Evolutionary conservation across 2,329 filamentous ascomycete species (phyloP), one percentile per base, ranked within the genome.

Genomic region (Trichophyton schoenleinii): DNA sequence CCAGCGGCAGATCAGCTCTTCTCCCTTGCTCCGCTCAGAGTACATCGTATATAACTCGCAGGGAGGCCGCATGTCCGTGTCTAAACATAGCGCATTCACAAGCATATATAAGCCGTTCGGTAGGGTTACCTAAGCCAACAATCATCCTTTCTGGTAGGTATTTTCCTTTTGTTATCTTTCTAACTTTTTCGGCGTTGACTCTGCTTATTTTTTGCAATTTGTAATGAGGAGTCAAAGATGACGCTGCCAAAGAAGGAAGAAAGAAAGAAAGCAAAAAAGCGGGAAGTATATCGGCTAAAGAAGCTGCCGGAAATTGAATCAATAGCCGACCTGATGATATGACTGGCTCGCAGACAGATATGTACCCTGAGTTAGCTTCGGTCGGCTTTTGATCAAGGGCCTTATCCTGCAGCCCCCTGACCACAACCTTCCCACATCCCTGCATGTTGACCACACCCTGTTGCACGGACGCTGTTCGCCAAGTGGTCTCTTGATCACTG

Each of bases 371-470:
- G 2, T 25, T 44, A 58, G 55, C 22, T 58, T 58, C 20, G 7
- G 55, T 38, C 55, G 55, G 55, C 55, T 44, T 42, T 58, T 58
- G 55, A 58, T 42, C 4, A 58, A n/a, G 55, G 34, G 9, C 55
- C 36, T 28, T 42, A 28, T 58, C 41, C 34, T 58, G 55, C 55
- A 58, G 55, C 55, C 55, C 55, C 55, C 36, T 58, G 55, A 15
- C 55, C 11, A 44, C 55, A 41, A 41, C 55, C 34, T 41, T 42
- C 13, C 55, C 36, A 2, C 28, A 58, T 44, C 55, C 55, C 55
- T 58, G 55, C 41, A 42, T 20, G 3, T 55, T 20, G 25, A 34
- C 52, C 52, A 55, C 52, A 55, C 52, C 52, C 52, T 55, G 52
- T 55, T 55, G 52, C 52, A 55, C 52, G 52, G 52, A 36, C 52